phyloP scores from a whole-genome alignment of 2,329 filamentous ascomycete species.

The Neopestalotiopsis rosae region DNA sequence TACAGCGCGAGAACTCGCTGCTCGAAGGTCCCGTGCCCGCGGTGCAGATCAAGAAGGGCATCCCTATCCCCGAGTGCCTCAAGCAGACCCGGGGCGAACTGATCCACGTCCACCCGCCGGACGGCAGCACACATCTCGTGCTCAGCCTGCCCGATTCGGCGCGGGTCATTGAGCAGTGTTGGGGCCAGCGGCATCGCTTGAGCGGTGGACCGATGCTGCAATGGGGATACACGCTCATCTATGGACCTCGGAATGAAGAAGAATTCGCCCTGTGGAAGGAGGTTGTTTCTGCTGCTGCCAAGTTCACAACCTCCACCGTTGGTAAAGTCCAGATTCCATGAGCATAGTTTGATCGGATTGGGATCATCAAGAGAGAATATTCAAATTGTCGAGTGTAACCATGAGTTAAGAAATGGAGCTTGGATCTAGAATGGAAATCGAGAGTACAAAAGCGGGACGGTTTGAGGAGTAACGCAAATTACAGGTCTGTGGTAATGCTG shows the following conservation, averaged over 20 bases:
- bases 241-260: slow-evolving; percentile 23
- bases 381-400: too few relatives aligned
- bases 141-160: slow-evolving; percentile 19
- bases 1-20: slow-evolving; percentile 22
- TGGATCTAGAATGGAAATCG: not conserved
- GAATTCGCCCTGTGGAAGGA: slow-evolving; percentile 27
- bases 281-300: slow-evolving; percentile 21
- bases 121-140: slow-evolving; percentile 21
- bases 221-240: slow-evolving; percentile 28
- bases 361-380: too few relatives aligned
- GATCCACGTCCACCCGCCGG: slow-evolving; percentile 19
- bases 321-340: not conserved
- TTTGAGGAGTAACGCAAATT: too few relatives aligned
- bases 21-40: slow-evolving; percentile 27
- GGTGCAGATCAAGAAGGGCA: slow-evolving; percentile 22
- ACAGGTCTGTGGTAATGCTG: too few relatives aligned
- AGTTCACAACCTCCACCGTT: slow-evolving; percentile 21
- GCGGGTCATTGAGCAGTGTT: slow-evolving; percentile 18
- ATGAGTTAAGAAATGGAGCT: not conserved
- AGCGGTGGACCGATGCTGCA: slow-evolving; percentile 18
- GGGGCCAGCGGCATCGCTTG: slow-evolving; percentile 20
- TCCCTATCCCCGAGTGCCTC: slow-evolving; percentile 15
- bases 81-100: slow-evolving; percentile 20
- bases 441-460: too few relatives aligned
- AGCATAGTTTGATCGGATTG: too few relatives aligned